Percentiles rank a stretch among this genome's conserved stretches.
Conservation (phyloP, 1,284 basidiomycete genomes). For the Ceratobasidium sp. region DNA sequence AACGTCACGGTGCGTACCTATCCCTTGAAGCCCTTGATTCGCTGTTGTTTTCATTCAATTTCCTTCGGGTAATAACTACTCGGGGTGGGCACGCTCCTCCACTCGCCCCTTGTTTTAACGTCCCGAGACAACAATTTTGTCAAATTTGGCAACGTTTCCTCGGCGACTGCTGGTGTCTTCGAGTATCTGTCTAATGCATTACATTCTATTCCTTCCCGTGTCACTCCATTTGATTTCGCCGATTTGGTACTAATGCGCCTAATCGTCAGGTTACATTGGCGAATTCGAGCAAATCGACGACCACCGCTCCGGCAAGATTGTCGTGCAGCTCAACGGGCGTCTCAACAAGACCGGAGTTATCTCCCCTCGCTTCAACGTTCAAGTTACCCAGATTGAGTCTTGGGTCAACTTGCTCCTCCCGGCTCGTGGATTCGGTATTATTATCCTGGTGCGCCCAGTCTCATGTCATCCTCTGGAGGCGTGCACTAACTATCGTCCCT, state of each 20-base stretch:
- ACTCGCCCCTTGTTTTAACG: conserved; percentile 78
- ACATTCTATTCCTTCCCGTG: conserved; percentile 44
- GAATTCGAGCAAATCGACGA: conserved; percentile 99
- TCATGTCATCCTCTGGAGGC: not conserved
- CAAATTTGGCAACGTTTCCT: conserved; percentile 21
- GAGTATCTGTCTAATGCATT: conserved; percentile 46
- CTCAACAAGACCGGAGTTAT: conserved; percentile 99
- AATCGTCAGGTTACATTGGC: conserved; percentile 89
- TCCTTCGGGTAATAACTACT: conserved; percentile 79
- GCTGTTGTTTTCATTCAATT: conserved; percentile 20
- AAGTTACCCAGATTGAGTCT: conserved; percentile 90
- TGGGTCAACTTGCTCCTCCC: conserved; percentile 96
- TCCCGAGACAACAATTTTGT: conserved; percentile 70
- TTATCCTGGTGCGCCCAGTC: conserved; percentile 80
- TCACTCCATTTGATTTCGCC: too few species aligned
- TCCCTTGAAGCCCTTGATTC: conserved; percentile 41
- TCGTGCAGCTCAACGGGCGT: conserved; percentile 97
- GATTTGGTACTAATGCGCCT: conserved; percentile 34
- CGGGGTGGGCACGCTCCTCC: conserved; percentile 67
- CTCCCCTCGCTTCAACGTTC: conserved; percentile 98
- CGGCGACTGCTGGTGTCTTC: conserved; percentile 42
- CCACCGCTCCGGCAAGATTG: conserved; percentile 98
- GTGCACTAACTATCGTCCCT: conserved; percentile 10
- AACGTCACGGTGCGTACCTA: conserved; percentile 87
- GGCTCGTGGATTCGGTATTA: conserved; percentile 95